These are phyloP conservation scores for Ballota nigra DNA, from an alignment of 257 asterid species.

Conservation along the genomic window DNA sequence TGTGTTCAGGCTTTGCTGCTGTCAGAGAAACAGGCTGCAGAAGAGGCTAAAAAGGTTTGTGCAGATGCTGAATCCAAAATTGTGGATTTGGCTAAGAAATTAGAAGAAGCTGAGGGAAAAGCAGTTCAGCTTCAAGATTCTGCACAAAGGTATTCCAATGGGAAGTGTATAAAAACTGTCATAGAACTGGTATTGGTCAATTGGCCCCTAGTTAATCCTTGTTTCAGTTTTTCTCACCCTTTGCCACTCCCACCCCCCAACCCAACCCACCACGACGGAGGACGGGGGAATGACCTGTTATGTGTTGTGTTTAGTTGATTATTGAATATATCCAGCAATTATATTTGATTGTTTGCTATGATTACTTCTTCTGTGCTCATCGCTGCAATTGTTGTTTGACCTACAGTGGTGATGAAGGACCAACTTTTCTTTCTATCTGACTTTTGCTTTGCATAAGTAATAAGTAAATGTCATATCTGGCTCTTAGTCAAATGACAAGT, in stretches of 20 bases:
- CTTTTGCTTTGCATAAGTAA: conserved; percentile 6
- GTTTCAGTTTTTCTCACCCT: not conserved
- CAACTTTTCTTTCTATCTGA: not conserved
- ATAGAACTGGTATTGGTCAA: conserved; percentile 5
- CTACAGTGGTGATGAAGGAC: not conserved
- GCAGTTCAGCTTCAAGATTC: conserved; percentile 82
- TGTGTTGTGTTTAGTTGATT: conserved; percentile 12
- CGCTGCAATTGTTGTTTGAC: not conserved
- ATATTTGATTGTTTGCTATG: not conserved
- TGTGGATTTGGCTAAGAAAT: conserved; percentile 55
- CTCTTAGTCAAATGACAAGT: not conserved
- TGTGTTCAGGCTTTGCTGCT: conserved; percentile 62
- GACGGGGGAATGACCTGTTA: not conserved
- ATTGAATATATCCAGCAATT: not conserved
- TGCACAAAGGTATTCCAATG: conserved; percentile 61
- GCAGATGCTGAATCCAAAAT: conserved; percentile 62
- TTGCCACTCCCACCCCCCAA: too few relatives aligned
- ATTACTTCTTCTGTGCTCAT: not conserved
- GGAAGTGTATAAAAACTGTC: not conserved
- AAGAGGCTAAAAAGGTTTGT: conserved; percentile 59
- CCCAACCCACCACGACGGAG: not conserved
- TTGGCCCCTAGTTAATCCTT: not conserved
- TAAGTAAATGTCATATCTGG: not conserved
- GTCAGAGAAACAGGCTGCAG: conserved; percentile 68
- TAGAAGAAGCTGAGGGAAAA: conserved; percentile 73